Conservation (phyloP, 495 filamentous ascomycete genomes). For the Ramalina peruviana region DNA sequence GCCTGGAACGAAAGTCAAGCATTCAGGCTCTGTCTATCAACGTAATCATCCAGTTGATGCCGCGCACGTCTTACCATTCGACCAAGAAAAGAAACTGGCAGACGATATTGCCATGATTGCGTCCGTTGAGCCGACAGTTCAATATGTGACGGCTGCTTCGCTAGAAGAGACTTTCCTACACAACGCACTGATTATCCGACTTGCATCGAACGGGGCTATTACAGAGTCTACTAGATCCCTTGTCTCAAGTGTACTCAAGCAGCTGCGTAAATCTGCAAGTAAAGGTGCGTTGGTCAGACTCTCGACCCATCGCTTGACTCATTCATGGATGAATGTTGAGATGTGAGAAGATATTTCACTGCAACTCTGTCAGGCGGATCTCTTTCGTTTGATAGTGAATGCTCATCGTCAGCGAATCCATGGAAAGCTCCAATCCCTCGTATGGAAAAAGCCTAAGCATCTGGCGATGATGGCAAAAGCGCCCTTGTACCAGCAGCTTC, state of each 20-base stretch:
- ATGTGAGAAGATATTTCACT: not conserved
- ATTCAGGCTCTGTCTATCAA: not conserved
- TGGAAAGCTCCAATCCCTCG: slow-evolving; percentile 6
- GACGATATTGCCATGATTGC: slow-evolving; percentile 12
- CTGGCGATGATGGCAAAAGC: not conserved
- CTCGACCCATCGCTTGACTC: not conserved
- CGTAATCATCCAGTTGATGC: not conserved
- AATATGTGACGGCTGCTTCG: slow-evolving; percentile 1
- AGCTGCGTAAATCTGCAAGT: slow-evolving; percentile 1
- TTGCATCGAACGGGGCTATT: slow-evolving; percentile 6
- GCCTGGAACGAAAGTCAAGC: not conserved
- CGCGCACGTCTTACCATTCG: slow-evolving; percentile 4
- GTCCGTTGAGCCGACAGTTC: not conserved
- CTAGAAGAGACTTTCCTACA: slow-evolving; percentile 5
- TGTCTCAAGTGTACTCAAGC: not conserved
- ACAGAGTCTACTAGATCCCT: not conserved
- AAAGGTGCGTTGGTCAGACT: slow-evolving; percentile 1
- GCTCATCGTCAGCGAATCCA: slow-evolving; percentile 8
- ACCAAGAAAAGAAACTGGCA: slow-evolving; percentile 7
- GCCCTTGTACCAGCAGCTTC: slow-evolving; percentile 4
- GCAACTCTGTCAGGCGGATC: not conserved
- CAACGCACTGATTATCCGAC: slow-evolving; percentile 1
- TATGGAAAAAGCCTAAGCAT: slow-evolving; percentile 2
- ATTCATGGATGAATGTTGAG: not conserved
- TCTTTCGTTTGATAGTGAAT: slow-evolving; percentile 4